Evolutionary conservation across 208 protist genomes (phyloP).

Genomic region (Crithidia sp.): DNA sequence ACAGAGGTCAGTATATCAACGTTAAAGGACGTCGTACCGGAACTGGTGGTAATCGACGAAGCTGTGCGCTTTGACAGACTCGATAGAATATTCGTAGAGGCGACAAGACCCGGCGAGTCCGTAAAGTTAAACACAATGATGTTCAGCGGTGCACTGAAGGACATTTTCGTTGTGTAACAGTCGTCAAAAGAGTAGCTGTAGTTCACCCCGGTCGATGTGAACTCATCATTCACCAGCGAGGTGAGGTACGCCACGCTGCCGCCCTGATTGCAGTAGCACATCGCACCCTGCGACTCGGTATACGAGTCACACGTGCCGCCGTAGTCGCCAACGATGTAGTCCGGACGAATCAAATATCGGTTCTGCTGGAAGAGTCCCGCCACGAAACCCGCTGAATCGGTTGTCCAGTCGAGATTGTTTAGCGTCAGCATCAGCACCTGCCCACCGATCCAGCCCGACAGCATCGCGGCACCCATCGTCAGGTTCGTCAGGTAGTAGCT

Average conservation of each 20-base stretch:
- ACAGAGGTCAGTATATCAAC: neutral
- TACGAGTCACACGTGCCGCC: constrained; percentile 31
- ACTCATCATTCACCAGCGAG: neutral
- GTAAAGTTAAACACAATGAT: constrained; percentile 5
- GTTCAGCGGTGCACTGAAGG: neutral
- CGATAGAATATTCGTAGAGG: too few relatives aligned
- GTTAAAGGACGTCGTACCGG: neutral
- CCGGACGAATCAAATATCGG: constrained; percentile 51
- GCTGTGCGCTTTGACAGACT: too few relatives aligned
- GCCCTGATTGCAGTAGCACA: constrained; percentile 49
- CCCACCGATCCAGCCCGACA: constrained; percentile 50
- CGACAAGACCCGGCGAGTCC: neutral
- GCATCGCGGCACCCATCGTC: constrained; percentile 33
- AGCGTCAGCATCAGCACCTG: constrained; percentile 35
- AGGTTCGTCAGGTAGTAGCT: constrained; percentile 19
- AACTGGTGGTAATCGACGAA: too few relatives aligned
- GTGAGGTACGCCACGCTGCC: constrained; percentile 11
- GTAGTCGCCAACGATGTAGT: constrained; percentile 66
- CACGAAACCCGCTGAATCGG: constrained; percentile 22
- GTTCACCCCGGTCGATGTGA: neutral
- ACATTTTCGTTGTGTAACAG: constrained; percentile 4
- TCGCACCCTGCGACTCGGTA: constrained; percentile 27
- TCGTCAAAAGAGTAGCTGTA: constrained; percentile 5
- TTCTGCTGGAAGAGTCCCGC: constrained; percentile 45
- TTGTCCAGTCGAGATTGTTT: constrained; percentile 2